Conservation (phyloP, 306 rosid genomes). For the Ziziphus jujuba region DNA sequence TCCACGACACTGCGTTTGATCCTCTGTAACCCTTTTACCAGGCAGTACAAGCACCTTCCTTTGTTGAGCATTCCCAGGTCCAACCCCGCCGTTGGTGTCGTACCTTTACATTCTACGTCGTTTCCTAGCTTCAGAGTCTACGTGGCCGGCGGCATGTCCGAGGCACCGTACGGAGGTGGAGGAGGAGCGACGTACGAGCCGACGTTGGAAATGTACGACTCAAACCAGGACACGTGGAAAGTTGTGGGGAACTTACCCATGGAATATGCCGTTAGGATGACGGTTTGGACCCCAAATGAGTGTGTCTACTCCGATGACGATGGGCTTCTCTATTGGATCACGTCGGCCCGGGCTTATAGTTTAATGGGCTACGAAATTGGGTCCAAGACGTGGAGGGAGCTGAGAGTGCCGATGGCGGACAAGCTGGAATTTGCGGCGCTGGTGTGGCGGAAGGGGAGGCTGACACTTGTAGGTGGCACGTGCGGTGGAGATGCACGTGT, state of each 20-base stretch:
- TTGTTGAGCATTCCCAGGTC: constrained; percentile 46
- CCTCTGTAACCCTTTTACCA: constrained; percentile 66
- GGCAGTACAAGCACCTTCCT: constrained; percentile 52
- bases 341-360: constrained; percentile 68
- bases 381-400: constrained; percentile 46
- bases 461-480: constrained; percentile 56
- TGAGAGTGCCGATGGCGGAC: constrained; percentile 66
- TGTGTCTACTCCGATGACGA: constrained; percentile 35
- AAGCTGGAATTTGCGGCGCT: constrained; percentile 64
- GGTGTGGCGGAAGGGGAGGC: constrained; percentile 38
- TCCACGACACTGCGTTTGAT: constrained; percentile 40
- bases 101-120: constrained; percentile 19
- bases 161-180: constrained; percentile 27
- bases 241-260: constrained; percentile 48
- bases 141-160: constrained; percentile 72
- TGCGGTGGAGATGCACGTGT: constrained; percentile 42
- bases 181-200: constrained; percentile 49
- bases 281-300: constrained; percentile 81
- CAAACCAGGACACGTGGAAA: constrained; percentile 38
- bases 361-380: constrained; percentile 49
- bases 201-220: constrained; percentile 65
- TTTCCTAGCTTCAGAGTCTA: constrained; percentile 42
- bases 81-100: constrained; percentile 66
- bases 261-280: constrained; percentile 71
- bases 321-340: constrained; percentile 67